These are phyloP conservation scores for Cytospora piceae DNA, from an alignment of 2,329 filamentous ascomycete genomes.

Conservation along the genomic window DNA sequence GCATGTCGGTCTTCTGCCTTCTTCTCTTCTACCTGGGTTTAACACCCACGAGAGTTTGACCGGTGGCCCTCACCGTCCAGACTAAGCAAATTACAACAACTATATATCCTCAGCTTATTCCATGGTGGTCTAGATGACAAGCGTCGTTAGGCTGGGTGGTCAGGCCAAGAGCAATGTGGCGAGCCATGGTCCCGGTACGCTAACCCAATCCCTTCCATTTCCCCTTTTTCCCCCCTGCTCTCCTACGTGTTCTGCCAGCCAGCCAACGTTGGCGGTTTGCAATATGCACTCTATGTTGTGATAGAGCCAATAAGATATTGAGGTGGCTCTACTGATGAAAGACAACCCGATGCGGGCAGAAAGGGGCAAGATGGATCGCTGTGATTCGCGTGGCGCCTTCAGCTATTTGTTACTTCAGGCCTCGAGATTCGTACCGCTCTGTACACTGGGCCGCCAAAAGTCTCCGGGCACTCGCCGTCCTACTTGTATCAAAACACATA, in stretches of 20 bases:
- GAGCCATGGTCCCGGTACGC: slow-evolving; percentile 12
- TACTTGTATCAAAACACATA: too few species aligned
- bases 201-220: neutral
- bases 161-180: slow-evolving; percentile 1
- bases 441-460: neutral
- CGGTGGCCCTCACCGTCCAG: neutral
- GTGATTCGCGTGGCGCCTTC: neutral
- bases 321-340: neutral
- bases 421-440: neutral
- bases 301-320: neutral
- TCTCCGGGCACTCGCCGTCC: too few species aligned
- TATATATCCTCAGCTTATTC: neutral
- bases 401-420: neutral
- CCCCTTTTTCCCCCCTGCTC: neutral
- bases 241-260: neutral
- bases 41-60: neutral
- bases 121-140: slow-evolving; percentile 13
- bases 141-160: slow-evolving; percentile 1
- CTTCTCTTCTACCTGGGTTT: neutral
- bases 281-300: neutral
- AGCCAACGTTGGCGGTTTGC: slow-evolving; percentile 10
- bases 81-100: neutral
- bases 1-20: neutral
- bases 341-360: neutral
- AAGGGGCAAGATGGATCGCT: neutral